phyloP scores from a whole-genome alignment of 768 basidiomycete genomes.

The Leucocoprinus birnbaumii region DNA sequence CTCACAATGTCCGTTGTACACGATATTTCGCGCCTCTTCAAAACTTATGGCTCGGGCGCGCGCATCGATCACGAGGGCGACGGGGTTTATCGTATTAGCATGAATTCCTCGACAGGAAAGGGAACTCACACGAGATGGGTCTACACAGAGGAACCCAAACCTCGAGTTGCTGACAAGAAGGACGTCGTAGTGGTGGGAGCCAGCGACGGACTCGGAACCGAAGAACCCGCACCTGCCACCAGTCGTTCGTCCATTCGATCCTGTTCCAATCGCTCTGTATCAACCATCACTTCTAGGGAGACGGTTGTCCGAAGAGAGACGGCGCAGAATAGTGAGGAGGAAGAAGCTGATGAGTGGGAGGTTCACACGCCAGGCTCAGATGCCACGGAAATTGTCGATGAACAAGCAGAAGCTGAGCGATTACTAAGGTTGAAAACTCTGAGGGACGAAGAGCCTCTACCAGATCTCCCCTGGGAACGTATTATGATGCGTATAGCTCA shows the following conservation, averaged over 20 bases:
- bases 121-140: slow-evolving; percentile 5
- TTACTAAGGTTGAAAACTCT: neutral
- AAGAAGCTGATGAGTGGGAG: neutral
- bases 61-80: neutral
- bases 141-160: neutral
- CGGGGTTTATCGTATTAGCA: neutral
- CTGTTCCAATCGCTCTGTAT: neutral
- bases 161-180: neutral
- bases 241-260: neutral
- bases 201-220: too few relatives aligned
- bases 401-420: neutral
- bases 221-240: too few relatives aligned
- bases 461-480: neutral
- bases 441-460: neutral
- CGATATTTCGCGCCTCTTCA: too few relatives aligned
- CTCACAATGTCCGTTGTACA: too few relatives aligned
- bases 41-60: neutral
- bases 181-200: neutral
- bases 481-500: slow-evolving; percentile 8
- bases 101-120: neutral
- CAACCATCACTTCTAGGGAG: neutral
- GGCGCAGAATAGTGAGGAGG: neutral
- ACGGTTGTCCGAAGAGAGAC: neutral
- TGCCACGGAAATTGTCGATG: slow-evolving; percentile 1
- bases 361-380: neutral